Base-by-base conservation (phyloP, 495 filamentous ascomycete genomes). In the Cryomyces antarcticus region DNA sequence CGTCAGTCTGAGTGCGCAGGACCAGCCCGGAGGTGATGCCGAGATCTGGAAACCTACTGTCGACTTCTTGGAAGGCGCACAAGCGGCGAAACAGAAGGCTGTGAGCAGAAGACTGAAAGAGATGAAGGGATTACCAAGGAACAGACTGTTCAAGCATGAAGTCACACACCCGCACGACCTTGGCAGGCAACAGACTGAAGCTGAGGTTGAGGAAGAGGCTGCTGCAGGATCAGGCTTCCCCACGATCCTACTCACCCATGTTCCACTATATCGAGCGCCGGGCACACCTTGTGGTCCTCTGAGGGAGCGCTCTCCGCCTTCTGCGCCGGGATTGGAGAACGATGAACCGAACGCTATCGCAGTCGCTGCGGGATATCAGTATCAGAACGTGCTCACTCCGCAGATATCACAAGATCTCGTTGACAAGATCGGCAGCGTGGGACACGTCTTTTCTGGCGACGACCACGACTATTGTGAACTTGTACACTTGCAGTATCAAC, bases 391-490 rank as follows among this genome's bases (percentile, higher is more conserved):
- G 5, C 71, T 96, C 27, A 73, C 70, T 10, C 70, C 72, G 33
- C 62, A 72, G 5, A 72, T 93, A 43, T 88, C 87, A 4, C 66
- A 72, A 11, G 70, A 75, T 30, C 54, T 95, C 10, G 59, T 93
- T 28, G 68, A 77, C 17, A 76, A 73, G 40, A 67, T 84, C 29
- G 82, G 84, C 13, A 75, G 84, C 39, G 75, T 93, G 12, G 59
- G 66, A 6, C 76, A 86, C 41, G 77, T 83, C 35, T 96, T 95
- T 56, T 93, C 85, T 1, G 92, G 92, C 2, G 92, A 99, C 52
- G 92, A 99, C 58, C 92, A 99, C 60, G 92, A 99, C 59, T 93
- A 96, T 62, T 99, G 92, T 60, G 86, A 94, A 43, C 60, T 96
- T 27, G 61, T 71, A 2, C 92, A 99, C 55, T 66, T 65, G 7